Percentiles rank a stretch among this genome's conserved stretches.
These are phyloP conservation scores for Blastocystis sp. DNA, from an alignment of 352 stramenopile species.

Conservation along the genomic window DNA sequence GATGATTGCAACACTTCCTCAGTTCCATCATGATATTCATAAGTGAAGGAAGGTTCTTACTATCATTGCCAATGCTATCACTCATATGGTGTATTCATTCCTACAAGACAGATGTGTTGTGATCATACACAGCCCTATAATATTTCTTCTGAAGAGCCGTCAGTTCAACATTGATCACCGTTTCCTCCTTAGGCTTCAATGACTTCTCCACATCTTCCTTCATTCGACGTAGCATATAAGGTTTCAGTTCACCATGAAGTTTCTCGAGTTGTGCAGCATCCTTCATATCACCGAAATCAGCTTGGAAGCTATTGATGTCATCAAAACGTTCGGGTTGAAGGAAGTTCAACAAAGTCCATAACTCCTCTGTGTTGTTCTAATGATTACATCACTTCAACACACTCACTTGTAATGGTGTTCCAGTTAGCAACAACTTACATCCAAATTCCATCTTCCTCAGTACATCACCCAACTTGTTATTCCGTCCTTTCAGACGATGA, in stretches of 20 bases:
- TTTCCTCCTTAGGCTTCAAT: conserved; percentile 89
- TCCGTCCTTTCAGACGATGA: conserved; percentile 94
- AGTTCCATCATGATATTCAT: conserved; percentile 99
- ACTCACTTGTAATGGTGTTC: conserved; percentile 81
- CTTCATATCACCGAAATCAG: conserved; percentile 82
- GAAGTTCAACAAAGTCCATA: conserved; percentile 93
- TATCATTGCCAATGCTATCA: conserved; percentile 63
- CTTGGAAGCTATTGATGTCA: conserved; percentile 78
- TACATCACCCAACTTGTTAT: conserved; percentile 83
- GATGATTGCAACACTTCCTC: conserved; percentile 98
- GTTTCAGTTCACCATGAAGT: conserved; percentile 83
- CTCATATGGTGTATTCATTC: conserved; percentile 56
- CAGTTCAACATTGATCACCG: conserved; percentile 88
- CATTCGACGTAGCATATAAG: conserved; percentile 87
- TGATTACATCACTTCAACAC: neutral
- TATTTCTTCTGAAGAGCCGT: conserved; percentile 97
- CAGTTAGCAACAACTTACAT: conserved; percentile 81
- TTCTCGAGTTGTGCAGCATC: conserved; percentile 83
- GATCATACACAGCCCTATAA: conserved; percentile 97
- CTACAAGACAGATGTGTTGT: conserved; percentile 91
- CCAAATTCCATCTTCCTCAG: conserved; percentile 74
- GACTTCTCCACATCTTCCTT: conserved; percentile 93
- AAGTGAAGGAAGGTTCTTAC: conserved; percentile 75
- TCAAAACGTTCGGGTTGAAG: conserved; percentile 84
- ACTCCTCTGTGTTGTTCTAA: conserved; percentile 86